These are phyloP conservation scores for Panicum miliaceum DNA, from an alignment of 176 grass and related monocot genomes.

Conservation along the genomic window DNA sequence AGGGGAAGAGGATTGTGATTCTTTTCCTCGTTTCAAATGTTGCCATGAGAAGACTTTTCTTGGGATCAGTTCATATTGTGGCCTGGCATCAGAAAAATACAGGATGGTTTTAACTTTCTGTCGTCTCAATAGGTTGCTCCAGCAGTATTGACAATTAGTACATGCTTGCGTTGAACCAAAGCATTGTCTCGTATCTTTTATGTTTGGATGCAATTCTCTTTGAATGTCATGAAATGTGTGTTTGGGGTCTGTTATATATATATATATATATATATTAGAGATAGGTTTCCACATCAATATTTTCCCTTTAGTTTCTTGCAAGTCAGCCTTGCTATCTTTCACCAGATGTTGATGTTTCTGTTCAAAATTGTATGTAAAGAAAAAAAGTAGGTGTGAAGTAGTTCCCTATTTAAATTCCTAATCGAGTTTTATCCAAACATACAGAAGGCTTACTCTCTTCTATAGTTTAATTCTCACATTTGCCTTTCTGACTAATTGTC, in stretches of 20 bases:
- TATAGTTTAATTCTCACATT: background rate
- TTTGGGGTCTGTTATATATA: constrained; percentile 1
- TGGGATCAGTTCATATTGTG: background rate
- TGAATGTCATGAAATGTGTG: constrained; percentile 1
- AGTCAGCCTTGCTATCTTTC: background rate
- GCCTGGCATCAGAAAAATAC: background rate
- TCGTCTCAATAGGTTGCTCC: background rate
- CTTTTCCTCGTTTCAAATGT: constrained; percentile 12
- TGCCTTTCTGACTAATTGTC: background rate
- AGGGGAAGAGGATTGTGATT: background rate
- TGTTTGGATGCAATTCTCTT: background rate
- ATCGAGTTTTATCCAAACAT: background rate
- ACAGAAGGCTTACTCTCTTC: constrained; percentile 10
- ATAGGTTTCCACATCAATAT: background rate
- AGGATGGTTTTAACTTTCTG: background rate
- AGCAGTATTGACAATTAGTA: background rate
- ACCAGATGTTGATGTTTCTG: constrained; percentile 11
- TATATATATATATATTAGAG: background rate
- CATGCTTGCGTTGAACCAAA: constrained; percentile 22
- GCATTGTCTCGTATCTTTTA: background rate
- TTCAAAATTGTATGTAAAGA: background rate
- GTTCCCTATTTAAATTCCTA: background rate
- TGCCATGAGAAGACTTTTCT: background rate
- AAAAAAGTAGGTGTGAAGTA: background rate
- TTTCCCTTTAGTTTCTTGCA: background rate